Evolutionary conservation across 768 basidiomycete species (phyloP), one percentile per base, ranked within the genome.

Genomic region (Pleurotus salmoneostramineus): DNA sequence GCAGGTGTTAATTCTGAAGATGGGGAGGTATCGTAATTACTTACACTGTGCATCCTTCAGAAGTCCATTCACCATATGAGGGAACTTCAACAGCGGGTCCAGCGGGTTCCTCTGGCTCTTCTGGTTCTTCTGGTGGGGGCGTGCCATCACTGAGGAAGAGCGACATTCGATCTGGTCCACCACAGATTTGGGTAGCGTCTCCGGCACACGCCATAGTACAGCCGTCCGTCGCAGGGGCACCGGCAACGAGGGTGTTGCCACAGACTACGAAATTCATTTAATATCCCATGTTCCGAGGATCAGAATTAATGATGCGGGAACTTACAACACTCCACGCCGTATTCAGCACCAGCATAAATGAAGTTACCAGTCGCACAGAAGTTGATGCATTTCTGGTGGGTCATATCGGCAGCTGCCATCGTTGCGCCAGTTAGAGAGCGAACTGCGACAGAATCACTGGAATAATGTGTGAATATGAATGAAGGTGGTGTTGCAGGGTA

Each of bases 291-390:
- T 12, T 8, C 49, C 12, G 48, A 40, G 4, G 33, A 49, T 6
- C 12, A 44, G 43, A 44, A 17, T 45, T 4, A 15, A 47, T 15
- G 10, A 42, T 44, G 6, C 15, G 56, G 27, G 7, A 43, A 52
- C 62, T 17, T 45, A 65, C 64, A 51, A 42, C 58, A 58, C 37
- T 58, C 50, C 11, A 50, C 51, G 17, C 37, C 36, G 27, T 58
- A 65, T 49, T 65, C 64, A 17, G 61, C 32, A 6, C 64, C 62
- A 34, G 50, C 56, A 37, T 55, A 58, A 11, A 37, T 37, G 47
- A 52, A 61, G n/a, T 62, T 62, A 15, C 32, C 34, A 8, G 31
- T 52, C 15, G 45, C 33, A 46, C 63, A 64, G 37, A 58, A 58
- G 34, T 56, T 55, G 2, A 48, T 43, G 35, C 63, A 63, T 11